phyloP scores from a whole-genome alignment of 2,329 filamentous ascomycete species.

The Xylariaceae sp. region DNA sequence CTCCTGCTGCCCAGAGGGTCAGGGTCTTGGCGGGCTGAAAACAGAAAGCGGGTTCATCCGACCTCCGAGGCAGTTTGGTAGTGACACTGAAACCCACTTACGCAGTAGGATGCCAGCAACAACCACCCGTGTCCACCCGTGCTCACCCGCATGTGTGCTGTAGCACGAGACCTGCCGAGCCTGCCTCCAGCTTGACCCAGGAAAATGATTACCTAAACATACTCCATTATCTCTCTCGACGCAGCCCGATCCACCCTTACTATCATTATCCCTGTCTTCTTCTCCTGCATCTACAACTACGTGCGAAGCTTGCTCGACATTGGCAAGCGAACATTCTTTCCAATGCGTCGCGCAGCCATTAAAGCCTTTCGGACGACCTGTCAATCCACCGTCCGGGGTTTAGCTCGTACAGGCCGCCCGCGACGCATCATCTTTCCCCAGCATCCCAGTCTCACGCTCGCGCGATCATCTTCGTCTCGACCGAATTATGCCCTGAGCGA shows the following conservation, averaged over 20 bases:
- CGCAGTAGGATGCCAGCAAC: too few species aligned
- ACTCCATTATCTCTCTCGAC: background rate
- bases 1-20: too few species aligned
- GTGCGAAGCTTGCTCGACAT: slow-evolving; percentile 24
- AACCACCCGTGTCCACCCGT: too few species aligned
- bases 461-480: slow-evolving; percentile 49
- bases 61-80: too few species aligned
- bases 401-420: slow-evolving; percentile 55
- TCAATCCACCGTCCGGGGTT: slow-evolving; percentile 66
- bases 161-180: too few species aligned
- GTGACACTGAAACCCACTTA: too few species aligned
- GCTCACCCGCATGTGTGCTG: too few species aligned
- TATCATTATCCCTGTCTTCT: slow-evolving; percentile 19
- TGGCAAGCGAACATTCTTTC: slow-evolving; percentile 21
- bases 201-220: too few species aligned
- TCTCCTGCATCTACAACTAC: slow-evolving; percentile 14
- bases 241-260: background rate
- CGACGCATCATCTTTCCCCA: slow-evolving; percentile 46
- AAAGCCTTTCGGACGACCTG: slow-evolving; percentile 72
- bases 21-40: too few species aligned
- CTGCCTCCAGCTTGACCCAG: background rate
- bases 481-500: slow-evolving; percentile 48
- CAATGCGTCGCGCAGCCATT: slow-evolving; percentile 75
- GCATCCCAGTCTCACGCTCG: slow-evolving; percentile 33
- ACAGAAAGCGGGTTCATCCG: too few species aligned